Percentiles rank a stretch among this genome's conserved stretches.
Conservation (phyloP, 2,329 filamentous ascomycete genomes). For the Exophiala spinifera region DNA sequence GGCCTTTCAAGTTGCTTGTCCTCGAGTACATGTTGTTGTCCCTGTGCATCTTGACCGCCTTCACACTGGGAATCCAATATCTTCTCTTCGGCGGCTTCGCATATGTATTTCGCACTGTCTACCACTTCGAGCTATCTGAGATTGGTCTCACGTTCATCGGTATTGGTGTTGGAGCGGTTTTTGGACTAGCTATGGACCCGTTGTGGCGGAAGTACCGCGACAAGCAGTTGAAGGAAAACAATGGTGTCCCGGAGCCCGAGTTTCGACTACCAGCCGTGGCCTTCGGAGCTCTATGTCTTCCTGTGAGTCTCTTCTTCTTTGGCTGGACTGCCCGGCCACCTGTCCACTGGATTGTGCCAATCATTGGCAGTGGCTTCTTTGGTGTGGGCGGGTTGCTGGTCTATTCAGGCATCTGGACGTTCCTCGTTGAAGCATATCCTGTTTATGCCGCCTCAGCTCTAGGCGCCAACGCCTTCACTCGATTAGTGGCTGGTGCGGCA, state of each 20-base stretch:
- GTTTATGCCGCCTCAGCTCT: slow-evolving; percentile 57
- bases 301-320: slow-evolving; percentile 81
- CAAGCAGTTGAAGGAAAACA: slow-evolving; percentile 28
- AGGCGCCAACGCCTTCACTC: slow-evolving; percentile 75
- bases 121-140: slow-evolving; percentile 35
- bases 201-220: slow-evolving; percentile 43
- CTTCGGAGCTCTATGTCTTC: slow-evolving; percentile 69
- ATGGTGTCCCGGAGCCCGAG: slow-evolving; percentile 68
- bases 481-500: slow-evolving; percentile 71
- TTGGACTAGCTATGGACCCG: slow-evolving; percentile 42
- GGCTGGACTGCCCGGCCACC: slow-evolving; percentile 72
- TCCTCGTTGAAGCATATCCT: slow-evolving; percentile 63
- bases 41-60: slow-evolving; percentile 37
- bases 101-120: slow-evolving; percentile 38
- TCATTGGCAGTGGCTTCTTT: slow-evolving; percentile 50
- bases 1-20: slow-evolving; percentile 41
- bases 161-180: slow-evolving; percentile 43
- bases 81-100: slow-evolving; percentile 39
- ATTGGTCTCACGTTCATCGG: slow-evolving; percentile 44
- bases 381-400: slow-evolving; percentile 59
- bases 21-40: slow-evolving; percentile 40
- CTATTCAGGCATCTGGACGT: slow-evolving; percentile 82
- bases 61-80: slow-evolving; percentile 39
- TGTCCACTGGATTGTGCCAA: slow-evolving; percentile 46
- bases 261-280: slow-evolving; percentile 75